A percentile compares a stretch with the other conserved stretches of the same genome.
Conservation (phyloP, 805 yeast species). For the Martiniozyma abietophila region DNA sequence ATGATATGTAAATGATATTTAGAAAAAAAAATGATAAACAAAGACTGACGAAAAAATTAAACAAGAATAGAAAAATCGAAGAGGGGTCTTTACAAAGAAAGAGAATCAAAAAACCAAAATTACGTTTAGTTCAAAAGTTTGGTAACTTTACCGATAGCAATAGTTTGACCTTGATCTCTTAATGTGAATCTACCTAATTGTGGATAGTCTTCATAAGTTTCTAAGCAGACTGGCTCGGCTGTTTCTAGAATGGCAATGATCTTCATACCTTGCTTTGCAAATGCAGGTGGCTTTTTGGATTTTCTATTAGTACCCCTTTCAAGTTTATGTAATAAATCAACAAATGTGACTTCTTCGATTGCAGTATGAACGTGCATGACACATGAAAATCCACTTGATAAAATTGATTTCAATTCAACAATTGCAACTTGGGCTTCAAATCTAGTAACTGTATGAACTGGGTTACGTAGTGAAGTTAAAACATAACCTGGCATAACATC, state of each 20-base stretch:
- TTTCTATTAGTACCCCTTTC: conserved; percentile 96
- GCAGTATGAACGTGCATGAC: conserved; percentile 99
- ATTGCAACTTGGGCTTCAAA: conserved; percentile 96
- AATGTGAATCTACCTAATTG: conserved; percentile 97
- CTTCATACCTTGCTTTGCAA: conserved; percentile 98
- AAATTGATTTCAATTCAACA: conserved; percentile 89
- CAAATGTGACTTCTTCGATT: conserved; percentile 85
- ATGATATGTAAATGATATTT: no score
- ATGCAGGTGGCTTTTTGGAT: conserved; percentile 95
- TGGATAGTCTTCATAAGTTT: conserved; percentile 84
- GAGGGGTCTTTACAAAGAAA: no score
- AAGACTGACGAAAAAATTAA: no score
- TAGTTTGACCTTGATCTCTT: conserved; percentile 97
- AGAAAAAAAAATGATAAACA: no score
- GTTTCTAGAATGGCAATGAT: conserved; percentile 86
- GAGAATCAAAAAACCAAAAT: no score
- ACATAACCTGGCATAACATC: conserved; percentile 90
- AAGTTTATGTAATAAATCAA: conserved; percentile 79
- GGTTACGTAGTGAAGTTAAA: conserved; percentile 73
- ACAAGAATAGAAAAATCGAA: no score
- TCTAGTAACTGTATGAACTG: conserved; percentile 81
- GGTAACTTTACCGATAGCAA: conserved; percentile 97
- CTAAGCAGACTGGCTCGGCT: conserved; percentile 84
- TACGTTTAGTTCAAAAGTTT: conserved; percentile 50
- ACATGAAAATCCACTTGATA: conserved; percentile 93